Evolutionary conservation across 1,284 basidiomycete species (phyloP), one percentile per base, ranked within the genome.

Genomic region (Austroboletus novae-zelandiae): DNA sequence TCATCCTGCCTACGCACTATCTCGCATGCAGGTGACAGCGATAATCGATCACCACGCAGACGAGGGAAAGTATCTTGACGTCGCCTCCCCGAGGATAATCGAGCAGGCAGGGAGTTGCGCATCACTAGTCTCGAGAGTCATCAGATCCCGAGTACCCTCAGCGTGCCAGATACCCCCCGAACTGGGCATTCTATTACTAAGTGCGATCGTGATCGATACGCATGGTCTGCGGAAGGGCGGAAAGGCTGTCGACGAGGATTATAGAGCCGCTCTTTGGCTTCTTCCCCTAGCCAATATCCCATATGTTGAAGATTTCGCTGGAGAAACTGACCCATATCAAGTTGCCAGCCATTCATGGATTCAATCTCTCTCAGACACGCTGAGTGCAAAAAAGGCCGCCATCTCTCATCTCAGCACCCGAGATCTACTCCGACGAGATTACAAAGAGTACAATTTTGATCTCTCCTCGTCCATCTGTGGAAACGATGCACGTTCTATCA

Each of bases 41-140:
- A 76, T 98, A 46, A 72, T 99, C n/a, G 96, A 99, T 67, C 96
- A 99, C 66, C 95, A 99, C 67, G 84, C 80, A 39, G 94, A 98
- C 69, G 94, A 95, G 58, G 77, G 79, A 0, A 71, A 78, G 3
- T 82, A 96, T 65, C 64, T 64, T 6, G 77, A 78, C 50, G 72
- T 74, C 5, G 91, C 92, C 0, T 66, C 76, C 10, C 84, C 89
- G 3, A 80, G 94, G 17, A 69, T 83, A 46, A 77, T 97, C 50
- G 67, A 71, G 4, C 79, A 81, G 0, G 81, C 83, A 0, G 94
- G 94, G 4, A 92, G 89, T 55, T 91, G 89, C 61, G 70, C 90
- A 0, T 93, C 93, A 0, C 83, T 91, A 35, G 80, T 97, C 40
- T 75, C 87, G 1, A 64, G 69, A 17, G 64, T 83, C 47, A 82